Evolutionary conservation across 352 stramenopile genomes (phyloP), one percentile per base, ranked within the genome.

Genomic region (Phytopythium delawarense): DNA sequence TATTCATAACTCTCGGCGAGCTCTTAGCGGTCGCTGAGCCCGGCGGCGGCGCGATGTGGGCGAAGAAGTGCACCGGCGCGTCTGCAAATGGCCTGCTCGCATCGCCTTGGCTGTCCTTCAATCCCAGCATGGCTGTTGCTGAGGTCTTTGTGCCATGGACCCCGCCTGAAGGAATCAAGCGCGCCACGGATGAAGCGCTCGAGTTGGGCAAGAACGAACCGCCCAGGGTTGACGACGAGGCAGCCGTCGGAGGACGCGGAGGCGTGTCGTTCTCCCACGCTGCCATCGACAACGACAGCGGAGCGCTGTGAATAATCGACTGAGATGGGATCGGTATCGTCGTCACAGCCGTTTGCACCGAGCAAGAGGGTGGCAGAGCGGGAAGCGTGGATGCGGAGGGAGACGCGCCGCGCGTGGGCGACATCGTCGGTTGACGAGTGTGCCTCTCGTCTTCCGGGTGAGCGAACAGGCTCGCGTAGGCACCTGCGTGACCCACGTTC

Each of bases 381-480:
- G 48, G 48, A 15, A 54, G 23, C 15, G 37, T 16, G 46, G 46
- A 34, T 12, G 46, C 9, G 5, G 23, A 4, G n/a, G 46, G 23
- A n/a, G 46, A 35, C 28, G 7, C 15, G 7, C 15, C 59, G 9
- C 50, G n/a, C 20, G 59, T 28, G 11, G 30, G 46, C 15, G 56
- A 50, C 39, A 15, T n/a, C 30, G 16, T 21, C 25, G 21, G 25
- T 44, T 4, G 48, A 45, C 12, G 42, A 9, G 39, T 7, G 1
- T 60, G n/a, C 37, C 48, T 42, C 1, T 20, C 32, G 7, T 30
- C 32, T 21, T 6, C 28, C 6, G 28, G 37, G 16, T 58, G 54
- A 49, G 50, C 51, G 52, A 76, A 76, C n/a, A 76, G 25, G 56
- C 23, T 48, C 9, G 58, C 49, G 9, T 64, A 62, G 0, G 61